Conservation (phyloP, 2,329 filamentous ascomycete species). For the Daldinia sp. region DNA sequence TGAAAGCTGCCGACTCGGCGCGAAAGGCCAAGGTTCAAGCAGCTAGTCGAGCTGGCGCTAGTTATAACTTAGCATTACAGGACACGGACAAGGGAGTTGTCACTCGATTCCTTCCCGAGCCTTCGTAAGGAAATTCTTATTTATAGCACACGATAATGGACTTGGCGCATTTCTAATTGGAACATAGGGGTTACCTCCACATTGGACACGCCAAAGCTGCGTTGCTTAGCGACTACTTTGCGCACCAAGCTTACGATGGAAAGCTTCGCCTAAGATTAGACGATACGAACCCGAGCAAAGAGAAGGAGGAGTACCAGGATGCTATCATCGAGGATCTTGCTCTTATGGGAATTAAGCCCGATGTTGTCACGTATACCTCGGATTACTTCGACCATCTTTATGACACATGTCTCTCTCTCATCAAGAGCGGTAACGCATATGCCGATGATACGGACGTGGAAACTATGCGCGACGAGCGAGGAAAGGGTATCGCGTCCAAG, state of each 20-base stretch:
- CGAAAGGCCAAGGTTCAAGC: slow-evolving; percentile 76
- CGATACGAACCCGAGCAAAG: slow-evolving; percentile 96
- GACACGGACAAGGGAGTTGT: slow-evolving; percentile 91
- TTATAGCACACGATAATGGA: slow-evolving; percentile 3
- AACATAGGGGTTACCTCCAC: slow-evolving; percentile 80
- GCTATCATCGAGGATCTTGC: slow-evolving; percentile 91
- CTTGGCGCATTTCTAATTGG: slow-evolving; percentile 11
- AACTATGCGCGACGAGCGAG: slow-evolving; percentile 86
- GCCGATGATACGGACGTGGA: slow-evolving; percentile 94
- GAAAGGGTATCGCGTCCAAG: slow-evolving; percentile 84
- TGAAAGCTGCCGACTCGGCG: slow-evolving; percentile 77
- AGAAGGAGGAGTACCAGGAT: slow-evolving; percentile 97
- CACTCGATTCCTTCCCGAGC: slow-evolving; percentile 93
- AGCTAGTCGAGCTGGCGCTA: slow-evolving; percentile 81
- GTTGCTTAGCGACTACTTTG: slow-evolving; percentile 95
- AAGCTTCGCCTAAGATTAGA: slow-evolving; percentile 93
- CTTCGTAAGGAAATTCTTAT: slow-evolving; percentile 69
- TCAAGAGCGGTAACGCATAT: slow-evolving; percentile 89
- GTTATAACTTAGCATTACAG: slow-evolving; percentile 88
- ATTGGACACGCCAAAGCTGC: slow-evolving; percentile 97
- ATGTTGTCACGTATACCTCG: slow-evolving; percentile 88
- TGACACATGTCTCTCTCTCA: slow-evolving; percentile 84
- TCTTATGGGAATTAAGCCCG: slow-evolving; percentile 91
- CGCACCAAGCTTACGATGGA: slow-evolving; percentile 91
- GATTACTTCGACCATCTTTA: slow-evolving; percentile 97